Evolutionary conservation across 2,329 filamentous ascomycete genomes (phyloP).

Genomic region (Aphanoascus verrucosus): DNA sequence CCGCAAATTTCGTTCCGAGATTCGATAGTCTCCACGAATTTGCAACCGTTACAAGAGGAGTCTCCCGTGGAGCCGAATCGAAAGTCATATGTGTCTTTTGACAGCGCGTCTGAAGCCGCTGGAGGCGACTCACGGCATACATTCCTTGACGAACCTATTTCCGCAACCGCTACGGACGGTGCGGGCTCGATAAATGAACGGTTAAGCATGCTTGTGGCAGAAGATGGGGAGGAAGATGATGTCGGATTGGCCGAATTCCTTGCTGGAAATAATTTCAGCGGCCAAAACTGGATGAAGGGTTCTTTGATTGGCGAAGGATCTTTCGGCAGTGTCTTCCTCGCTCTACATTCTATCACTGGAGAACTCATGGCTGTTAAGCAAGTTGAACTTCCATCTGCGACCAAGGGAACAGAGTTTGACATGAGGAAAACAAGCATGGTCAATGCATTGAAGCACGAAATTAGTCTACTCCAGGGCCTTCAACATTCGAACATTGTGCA

Average conservation of each 20-base stretch:
- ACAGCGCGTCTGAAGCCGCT: constrained; percentile 39
- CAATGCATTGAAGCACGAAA: constrained; percentile 91
- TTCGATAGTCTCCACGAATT: constrained; percentile 76
- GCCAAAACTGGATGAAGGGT: constrained; percentile 99
- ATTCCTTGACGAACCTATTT: constrained; percentile 75
- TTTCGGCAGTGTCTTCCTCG: constrained; percentile 90
- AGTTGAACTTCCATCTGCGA: constrained; percentile 77
- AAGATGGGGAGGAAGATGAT: constrained; percentile 85
- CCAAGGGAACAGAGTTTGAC: constrained; percentile 67
- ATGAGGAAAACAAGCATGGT: constrained; percentile 97
- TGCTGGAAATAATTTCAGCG: constrained; percentile 85
- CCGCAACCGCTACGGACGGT: constrained; percentile 47
- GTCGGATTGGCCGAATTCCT: constrained; percentile 84
- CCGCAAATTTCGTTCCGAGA: constrained; percentile 62
- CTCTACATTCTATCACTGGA: constrained; percentile 87
- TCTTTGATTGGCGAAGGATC: constrained; percentile 93
- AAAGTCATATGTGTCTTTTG: constrained; percentile 82
- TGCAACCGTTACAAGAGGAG: constrained; percentile 86
- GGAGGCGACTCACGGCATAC: constrained; percentile 69
- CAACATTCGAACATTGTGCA: constrained; percentile 97
- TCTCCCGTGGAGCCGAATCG: constrained; percentile 75
- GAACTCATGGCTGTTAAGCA: constrained; percentile 98
- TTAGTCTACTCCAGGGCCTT: constrained; percentile 81
- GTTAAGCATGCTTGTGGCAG: constrained; percentile 73
- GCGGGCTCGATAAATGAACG: constrained; percentile 66